Base-by-base conservation (phyloP, 208 protist species). In the Crithidia fasciculata region DNA sequence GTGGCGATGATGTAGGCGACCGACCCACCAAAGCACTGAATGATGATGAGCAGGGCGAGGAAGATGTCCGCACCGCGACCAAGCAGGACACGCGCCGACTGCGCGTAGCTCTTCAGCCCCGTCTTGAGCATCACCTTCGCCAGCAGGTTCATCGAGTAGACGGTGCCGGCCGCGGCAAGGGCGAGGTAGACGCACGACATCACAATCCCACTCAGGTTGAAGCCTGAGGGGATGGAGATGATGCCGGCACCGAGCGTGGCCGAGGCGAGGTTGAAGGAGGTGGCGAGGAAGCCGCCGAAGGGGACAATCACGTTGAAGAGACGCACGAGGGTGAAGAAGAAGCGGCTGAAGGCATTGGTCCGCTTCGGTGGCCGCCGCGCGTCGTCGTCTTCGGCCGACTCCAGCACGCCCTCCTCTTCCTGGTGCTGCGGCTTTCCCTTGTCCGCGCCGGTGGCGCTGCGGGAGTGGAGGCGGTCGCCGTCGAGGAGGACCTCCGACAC, bases 1-100 rank as follows among this genome's bases (percentile, higher is more conserved):
- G 92, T 69, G 43, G 72, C 87, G 64, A 92, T 89, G 13, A 95
- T 81, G 66, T 92, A 95, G 15, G 88, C 81, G 28, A 95, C 73
- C 44, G 81, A 90, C 15, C 84, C 85, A 59, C 88, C 88, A 19
- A 90, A 87, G 66, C 90, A 94, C 59, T 89, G 90, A 36, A 92
- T 15, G 59, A 92, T 86, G 78, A 92, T 94, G 55, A 92, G 80
- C 40, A 86, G 62, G 12, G 80, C 85, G 1, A 74, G 71, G 67
- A 95, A 90, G 66, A 84, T 73, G 64, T 91, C 88, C 10, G 73
- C 80, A 40, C 83, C 79, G 8, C 47, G 60, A 16, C 86, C 87
- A 43, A 92, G 86, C 8, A 95, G 76, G 40, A 72, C 39, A 5
- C 80, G 78, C 8, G 75, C 82, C 50, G 89, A 82, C 36, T 76